Percentiles rank a stretch among this genome's conserved stretches.
These are phyloP conservation scores for Picea mariana DNA, from an alignment of 83 land plant genomes.

Conservation along the genomic window DNA sequence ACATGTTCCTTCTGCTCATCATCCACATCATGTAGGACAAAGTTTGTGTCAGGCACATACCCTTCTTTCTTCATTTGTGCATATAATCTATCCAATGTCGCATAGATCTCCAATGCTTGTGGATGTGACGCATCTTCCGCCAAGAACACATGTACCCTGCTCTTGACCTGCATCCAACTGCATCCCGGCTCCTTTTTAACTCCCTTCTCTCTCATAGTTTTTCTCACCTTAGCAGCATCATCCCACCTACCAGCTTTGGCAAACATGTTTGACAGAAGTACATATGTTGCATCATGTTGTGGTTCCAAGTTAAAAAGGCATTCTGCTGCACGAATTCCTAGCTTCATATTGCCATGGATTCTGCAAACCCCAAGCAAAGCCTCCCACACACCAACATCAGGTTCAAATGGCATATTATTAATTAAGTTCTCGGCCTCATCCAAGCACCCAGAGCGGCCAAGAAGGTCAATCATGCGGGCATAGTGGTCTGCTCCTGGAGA, in stretches of 20 bases:
- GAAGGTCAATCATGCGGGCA: no score
- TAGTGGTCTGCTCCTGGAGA: constrained; percentile 10
- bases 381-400: no score
- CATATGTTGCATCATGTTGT: no score
- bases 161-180: not conserved
- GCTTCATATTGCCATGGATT: no score
- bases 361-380: no score
- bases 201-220: no score
- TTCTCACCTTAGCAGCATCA: no score
- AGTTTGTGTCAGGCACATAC: constrained; percentile 7
- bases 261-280: no score
- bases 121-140: constrained; percentile 8
- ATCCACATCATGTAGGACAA: constrained; percentile 17
- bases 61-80: constrained; percentile 4
- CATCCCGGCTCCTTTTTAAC: no score
- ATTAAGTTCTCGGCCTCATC: constrained; percentile 8
- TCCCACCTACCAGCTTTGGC: no score
- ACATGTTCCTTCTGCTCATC: constrained; percentile 9
- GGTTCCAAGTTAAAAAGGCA: not conserved
- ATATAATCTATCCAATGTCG: not conserved
- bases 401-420: no score
- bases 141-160: constrained; percentile 9
- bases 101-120: constrained; percentile 10
- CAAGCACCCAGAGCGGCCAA: not conserved
- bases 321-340: constrained; percentile 15